Percentiles rank a stretch among this genome's conserved stretches.
Conservation (phyloP, 2,329 filamentous ascomycete genomes). For the Verticillium nonalfalfae region DNA sequence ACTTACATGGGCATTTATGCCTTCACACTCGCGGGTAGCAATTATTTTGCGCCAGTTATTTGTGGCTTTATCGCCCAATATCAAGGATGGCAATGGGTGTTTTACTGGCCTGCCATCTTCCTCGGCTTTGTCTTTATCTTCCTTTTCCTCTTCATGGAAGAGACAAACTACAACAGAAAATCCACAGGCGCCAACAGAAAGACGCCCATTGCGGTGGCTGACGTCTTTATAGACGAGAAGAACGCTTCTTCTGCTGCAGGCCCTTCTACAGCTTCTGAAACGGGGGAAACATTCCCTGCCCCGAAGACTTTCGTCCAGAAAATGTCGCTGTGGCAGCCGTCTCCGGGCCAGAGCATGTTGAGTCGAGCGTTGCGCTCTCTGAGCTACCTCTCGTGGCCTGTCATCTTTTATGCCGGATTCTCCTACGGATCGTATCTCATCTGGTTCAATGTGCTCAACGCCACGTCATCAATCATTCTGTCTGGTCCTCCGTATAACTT, state of each 20-base stretch:
- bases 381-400: conserved; percentile 30
- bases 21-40: conserved; percentile 29
- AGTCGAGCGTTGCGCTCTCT: conserved; percentile 28
- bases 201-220: background rate
- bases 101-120: conserved; percentile 35
- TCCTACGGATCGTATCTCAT: conserved; percentile 34
- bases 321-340: conserved; percentile 32
- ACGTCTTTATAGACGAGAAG: background rate
- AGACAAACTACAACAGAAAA: conserved; percentile 45
- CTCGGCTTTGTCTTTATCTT: conserved; percentile 26
- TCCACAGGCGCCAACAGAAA: background rate
- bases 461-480: conserved; percentile 33
- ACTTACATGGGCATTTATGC: conserved; percentile 37
- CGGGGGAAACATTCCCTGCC: conserved; percentile 13
- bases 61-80: conserved; percentile 36
- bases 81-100: conserved; percentile 33
- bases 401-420: conserved; percentile 34
- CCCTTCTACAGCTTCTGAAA: background rate
- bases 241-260: background rate
- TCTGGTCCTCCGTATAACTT: conserved; percentile 30
- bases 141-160: conserved; percentile 52
- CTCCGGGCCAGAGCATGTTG: conserved; percentile 21
- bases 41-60: conserved; percentile 37
- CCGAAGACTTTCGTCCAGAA: conserved; percentile 35
- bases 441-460: conserved; percentile 36